Conservation (phyloP, 495 filamentous ascomycete genomes). For the Penicillium dipodomyicola region DNA sequence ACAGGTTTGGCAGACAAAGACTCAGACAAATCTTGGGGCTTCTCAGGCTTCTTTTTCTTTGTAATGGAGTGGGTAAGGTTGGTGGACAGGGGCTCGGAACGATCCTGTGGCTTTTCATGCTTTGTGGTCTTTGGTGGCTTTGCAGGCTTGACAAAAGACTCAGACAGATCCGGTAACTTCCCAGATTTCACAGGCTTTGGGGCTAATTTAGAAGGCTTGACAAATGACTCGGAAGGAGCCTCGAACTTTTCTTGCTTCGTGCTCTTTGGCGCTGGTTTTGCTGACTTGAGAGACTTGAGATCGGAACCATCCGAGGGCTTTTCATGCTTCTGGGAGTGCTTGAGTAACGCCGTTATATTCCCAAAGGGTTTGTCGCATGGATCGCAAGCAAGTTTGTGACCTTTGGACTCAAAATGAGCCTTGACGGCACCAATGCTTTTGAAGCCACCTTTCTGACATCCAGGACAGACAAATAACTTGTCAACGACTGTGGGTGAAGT, state of each 20-base stretch:
- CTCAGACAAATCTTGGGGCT: not conserved
- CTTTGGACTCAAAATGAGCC: conserved; percentile 10
- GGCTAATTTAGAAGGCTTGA: not conserved
- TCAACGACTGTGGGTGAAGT: not conserved
- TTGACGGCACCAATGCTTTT: conserved; percentile 9
- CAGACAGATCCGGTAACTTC: not conserved
- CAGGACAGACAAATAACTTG: conserved; percentile 9
- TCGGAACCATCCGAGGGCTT: not conserved
- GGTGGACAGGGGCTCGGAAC: not conserved
- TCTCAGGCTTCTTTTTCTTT: not conserved
- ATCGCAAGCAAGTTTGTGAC: conserved; percentile 4
- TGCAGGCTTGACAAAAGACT: not conserved
- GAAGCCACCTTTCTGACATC: conserved; percentile 9
- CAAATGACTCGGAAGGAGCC: not conserved
- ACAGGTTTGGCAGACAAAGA: not conserved
- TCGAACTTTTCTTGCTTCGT: not conserved
- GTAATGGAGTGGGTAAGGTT: not conserved
- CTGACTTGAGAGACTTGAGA: not conserved
- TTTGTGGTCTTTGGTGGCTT: not conserved
- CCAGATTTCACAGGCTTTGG: not conserved
- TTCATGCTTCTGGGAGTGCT: conserved; percentile 6
- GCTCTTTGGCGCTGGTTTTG: not conserved
- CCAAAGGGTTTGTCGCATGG: conserved; percentile 5
- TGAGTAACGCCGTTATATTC: not conserved
- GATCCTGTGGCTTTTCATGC: not conserved